Percentiles rank a stretch among this genome's conserved stretches.
phyloP scores from a whole-genome alignment of 345 rosid genomes.

The Citrus inodora region DNA sequence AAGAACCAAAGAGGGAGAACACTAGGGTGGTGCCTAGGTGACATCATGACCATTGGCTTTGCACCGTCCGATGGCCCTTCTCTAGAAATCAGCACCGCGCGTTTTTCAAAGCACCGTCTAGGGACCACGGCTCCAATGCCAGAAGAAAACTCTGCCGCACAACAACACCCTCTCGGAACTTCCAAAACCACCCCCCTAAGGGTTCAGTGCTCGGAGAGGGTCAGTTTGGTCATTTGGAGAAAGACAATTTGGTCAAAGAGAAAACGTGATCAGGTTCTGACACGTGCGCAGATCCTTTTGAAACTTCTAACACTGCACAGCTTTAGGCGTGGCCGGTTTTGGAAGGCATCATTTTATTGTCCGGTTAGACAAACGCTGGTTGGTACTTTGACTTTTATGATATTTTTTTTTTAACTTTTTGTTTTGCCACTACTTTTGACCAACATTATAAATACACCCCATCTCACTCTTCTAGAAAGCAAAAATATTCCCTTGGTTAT shows the following conservation, averaged over 20 bases:
- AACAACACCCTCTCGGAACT: not conserved
- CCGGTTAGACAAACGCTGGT: constrained; percentile 25
- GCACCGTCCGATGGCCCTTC: constrained; percentile 22
- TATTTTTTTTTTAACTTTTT: not conserved
- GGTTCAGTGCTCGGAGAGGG: not conserved
- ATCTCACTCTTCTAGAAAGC: not conserved
- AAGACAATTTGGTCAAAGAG: constrained; percentile 31
- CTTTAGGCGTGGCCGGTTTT: constrained; percentile 35
- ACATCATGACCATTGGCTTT: constrained; percentile 1
- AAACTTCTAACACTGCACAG: constrained; percentile 3
- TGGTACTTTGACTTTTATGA: constrained; percentile 27
- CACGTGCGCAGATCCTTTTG: not conserved
- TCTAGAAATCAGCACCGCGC: constrained; percentile 38
- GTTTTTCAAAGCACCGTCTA: constrained; percentile 16
- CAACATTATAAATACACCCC: not conserved
- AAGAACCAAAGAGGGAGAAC: not conserved
- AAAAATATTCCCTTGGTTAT: not conserved
- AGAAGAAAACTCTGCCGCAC: not conserved
- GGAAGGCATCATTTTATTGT: constrained; percentile 39
- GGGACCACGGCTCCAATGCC: not conserved
- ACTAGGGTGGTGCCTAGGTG: not conserved
- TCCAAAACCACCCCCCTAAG: not conserved
- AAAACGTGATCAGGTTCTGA: constrained; percentile 9
- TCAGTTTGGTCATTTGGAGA: constrained; percentile 8
- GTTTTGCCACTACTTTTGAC: constrained; percentile 28